Evolutionary conservation across 495 filamentous ascomycete genomes (phyloP).

Genomic region (Immersiella caudata): DNA sequence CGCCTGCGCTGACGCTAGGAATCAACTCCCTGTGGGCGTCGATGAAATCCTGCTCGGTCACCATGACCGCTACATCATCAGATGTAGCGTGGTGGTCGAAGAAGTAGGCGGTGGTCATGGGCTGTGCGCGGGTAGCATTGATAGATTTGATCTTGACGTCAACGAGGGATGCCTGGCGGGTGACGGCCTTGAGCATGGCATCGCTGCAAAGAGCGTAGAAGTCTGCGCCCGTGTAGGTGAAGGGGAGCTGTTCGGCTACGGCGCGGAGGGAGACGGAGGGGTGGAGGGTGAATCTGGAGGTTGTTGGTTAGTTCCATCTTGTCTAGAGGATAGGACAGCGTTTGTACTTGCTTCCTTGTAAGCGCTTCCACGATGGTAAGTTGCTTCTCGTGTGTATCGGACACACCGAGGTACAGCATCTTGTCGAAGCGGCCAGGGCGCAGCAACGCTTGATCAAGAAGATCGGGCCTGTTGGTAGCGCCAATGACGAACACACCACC

Average conservation of each 20-base stretch:
- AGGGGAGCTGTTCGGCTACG: constrained; percentile 78
- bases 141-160: constrained; percentile 77
- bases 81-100: constrained; percentile 87
- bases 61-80: constrained; percentile 82
- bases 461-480: constrained; percentile 91
- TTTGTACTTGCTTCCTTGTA: constrained; percentile 79
- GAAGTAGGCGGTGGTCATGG: constrained; percentile 84
- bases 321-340: not conserved
- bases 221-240: constrained; percentile 97
- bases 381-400: constrained; percentile 96
- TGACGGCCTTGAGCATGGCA: constrained; percentile 98
- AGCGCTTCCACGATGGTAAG: constrained; percentile 90
- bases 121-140: constrained; percentile 47
- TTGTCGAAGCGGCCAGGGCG: constrained; percentile 96
- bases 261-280: constrained; percentile 71
- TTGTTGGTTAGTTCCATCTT: constrained; percentile 4
- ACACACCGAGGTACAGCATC: constrained; percentile 96
- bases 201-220: constrained; percentile 96
- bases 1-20: constrained; percentile 89
- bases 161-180: constrained; percentile 79
- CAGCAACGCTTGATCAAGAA: constrained; percentile 88
- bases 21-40: constrained; percentile 81
- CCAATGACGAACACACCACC: constrained; percentile 97
- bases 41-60: constrained; percentile 84
- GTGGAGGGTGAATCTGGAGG: constrained; percentile 72